phyloP scores from a whole-genome alignment of 345 rosid genomes.

The Boechera stricta region DNA sequence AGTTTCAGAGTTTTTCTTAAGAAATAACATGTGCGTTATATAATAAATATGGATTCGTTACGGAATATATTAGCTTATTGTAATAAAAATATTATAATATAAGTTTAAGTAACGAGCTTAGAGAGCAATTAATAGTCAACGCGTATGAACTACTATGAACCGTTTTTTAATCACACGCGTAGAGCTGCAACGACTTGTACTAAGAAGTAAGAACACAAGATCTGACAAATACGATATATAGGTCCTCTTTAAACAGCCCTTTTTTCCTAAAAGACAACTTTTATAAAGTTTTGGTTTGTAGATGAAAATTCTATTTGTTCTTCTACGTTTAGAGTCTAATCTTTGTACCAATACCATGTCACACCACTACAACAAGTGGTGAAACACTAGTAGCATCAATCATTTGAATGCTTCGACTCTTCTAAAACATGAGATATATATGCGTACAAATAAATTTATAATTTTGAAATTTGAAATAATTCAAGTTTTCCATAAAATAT shows the following conservation, averaged over 20 bases:
- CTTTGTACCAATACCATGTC: not conserved
- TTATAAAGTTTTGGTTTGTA: not conserved
- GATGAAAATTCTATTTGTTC: conserved; percentile 3
- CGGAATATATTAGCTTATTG: not conserved
- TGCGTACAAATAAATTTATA: not conserved
- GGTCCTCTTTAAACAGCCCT: conserved; percentile 31
- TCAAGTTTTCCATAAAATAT: not conserved
- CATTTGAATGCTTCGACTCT: not conserved
- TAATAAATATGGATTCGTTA: not conserved
- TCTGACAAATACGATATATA: conserved; percentile 17
- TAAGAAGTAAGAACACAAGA: conserved; percentile 35
- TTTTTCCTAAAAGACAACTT: conserved; percentile 3
- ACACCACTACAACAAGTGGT: not conserved
- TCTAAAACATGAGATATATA: not conserved
- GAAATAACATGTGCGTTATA: conserved; percentile 32
- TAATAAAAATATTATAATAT: not conserved
- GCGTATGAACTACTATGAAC: conserved; percentile 34
- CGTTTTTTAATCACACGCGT: conserved; percentile 39
- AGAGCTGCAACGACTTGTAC: conserved; percentile 34
- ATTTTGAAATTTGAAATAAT: not conserved
- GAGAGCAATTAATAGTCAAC: conserved; percentile 26
- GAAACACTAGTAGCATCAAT: not conserved
- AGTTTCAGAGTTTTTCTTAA: not conserved
- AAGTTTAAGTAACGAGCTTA: conserved; percentile 4
- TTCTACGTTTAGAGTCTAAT: not conserved